A percentile compares a stretch with the other conserved stretches of the same genome.
These are phyloP conservation scores for Pittosporum tobira DNA, from an alignment of 129 eudicot species.

Conservation along the genomic window DNA sequence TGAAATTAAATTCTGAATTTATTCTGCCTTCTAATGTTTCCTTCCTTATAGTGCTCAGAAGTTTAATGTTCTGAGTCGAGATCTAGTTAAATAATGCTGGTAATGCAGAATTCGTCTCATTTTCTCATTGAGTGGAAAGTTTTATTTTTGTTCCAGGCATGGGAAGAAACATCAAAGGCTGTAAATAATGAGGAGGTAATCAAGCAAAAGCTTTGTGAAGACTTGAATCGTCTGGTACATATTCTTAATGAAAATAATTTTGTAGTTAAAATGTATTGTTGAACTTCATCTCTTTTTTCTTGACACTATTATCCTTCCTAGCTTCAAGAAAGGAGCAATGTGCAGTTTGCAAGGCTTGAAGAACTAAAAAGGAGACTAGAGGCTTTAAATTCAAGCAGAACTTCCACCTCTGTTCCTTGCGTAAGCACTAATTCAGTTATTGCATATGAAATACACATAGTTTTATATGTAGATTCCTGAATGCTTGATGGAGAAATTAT, in stretches of 20 bases:
- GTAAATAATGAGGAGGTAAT: conserved; percentile 83
- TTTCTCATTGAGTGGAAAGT: conserved; percentile 7
- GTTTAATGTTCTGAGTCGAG: neutral
- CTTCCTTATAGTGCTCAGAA: neutral
- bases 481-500: too few relatives aligned
- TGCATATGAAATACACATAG: neutral
- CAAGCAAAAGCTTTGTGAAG: conserved; percentile 87
- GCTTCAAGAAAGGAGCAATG: conserved; percentile 82
- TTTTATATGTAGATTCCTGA: neutral
- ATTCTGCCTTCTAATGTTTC: neutral
- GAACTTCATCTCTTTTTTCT: neutral
- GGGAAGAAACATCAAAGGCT: conserved; percentile 75
- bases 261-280: neutral
- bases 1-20: neutral
- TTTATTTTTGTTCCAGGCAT: conserved; percentile 38
- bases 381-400: conserved; percentile 81
- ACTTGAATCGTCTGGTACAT: conserved; percentile 66
- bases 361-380: conserved; percentile 90
- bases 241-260: neutral
- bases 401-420: conserved; percentile 26
- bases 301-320: conserved; percentile 19
- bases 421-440: conserved; percentile 30
- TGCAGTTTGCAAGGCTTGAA: conserved; percentile 78
- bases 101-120: neutral
- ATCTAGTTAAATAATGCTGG: neutral